phyloP scores from a whole-genome alignment of 2,329 filamentous ascomycete genomes.

The Pyricularia sp. region DNA sequence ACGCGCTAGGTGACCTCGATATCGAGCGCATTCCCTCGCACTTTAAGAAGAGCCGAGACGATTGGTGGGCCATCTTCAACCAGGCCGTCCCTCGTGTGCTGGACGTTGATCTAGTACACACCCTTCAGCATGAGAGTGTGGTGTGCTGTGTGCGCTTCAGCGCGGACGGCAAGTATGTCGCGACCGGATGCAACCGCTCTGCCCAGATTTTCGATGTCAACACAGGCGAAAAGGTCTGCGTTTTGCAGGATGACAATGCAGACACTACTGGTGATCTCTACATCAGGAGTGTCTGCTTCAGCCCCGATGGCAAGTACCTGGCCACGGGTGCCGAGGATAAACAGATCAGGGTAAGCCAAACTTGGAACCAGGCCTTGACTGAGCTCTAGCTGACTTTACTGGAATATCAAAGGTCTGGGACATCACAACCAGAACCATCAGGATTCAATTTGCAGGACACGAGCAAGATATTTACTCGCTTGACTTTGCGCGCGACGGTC shows the following conservation, averaged over 20 bases:
- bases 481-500: constrained; percentile 88
- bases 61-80: constrained; percentile 98
- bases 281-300: constrained; percentile 97
- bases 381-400: not conserved
- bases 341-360: constrained; percentile 68
- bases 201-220: constrained; percentile 97
- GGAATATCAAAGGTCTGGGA: constrained; percentile 75
- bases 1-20: constrained; percentile 75
- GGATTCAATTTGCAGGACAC: constrained; percentile 90
- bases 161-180: constrained; percentile 88
- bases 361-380: not conserved
- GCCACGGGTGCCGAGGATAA: constrained; percentile 97
- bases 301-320: constrained; percentile 85
- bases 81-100: constrained; percentile 79
- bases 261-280: constrained; percentile 89
- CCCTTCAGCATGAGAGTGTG: constrained; percentile 86
- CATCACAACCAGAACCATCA: constrained; percentile 72
- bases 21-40: constrained; percentile 75
- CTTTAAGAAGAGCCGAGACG: constrained; percentile 78
- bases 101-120: constrained; percentile 91
- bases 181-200: constrained; percentile 95
- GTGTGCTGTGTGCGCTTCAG: constrained; percentile 98
- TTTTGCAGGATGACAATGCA: constrained; percentile 80
- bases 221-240: constrained; percentile 77
- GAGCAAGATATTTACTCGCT: constrained; percentile 98